These are phyloP conservation scores for Dactylellina parvicollis DNA, from an alignment of 2,329 filamentous ascomycete species.

Conservation along the genomic window DNA sequence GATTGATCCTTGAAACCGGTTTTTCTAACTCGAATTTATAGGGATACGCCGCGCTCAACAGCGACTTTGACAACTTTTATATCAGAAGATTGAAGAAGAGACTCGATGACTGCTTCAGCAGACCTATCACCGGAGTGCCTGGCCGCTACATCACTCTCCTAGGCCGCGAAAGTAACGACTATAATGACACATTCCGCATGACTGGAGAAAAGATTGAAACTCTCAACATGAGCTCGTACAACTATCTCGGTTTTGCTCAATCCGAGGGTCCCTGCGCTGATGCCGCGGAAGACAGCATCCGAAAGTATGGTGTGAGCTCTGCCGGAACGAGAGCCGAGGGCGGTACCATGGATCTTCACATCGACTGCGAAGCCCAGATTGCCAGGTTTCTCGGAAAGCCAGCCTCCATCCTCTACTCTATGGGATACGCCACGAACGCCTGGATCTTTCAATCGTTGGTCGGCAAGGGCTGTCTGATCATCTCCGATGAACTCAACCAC, in stretches of 20 bases:
- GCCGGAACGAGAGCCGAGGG: slow-evolving; percentile 83
- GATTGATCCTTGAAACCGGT: slow-evolving; percentile 1
- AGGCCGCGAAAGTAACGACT: slow-evolving; percentile 88
- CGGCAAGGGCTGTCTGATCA: slow-evolving; percentile 89
- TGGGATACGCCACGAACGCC: slow-evolving; percentile 97
- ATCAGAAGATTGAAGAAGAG: slow-evolving; percentile 89
- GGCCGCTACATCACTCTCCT: slow-evolving; percentile 92
- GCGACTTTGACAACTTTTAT: slow-evolving; percentile 99
- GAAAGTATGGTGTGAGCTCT: slow-evolving; percentile 83
- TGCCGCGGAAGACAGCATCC: slow-evolving; percentile 83
- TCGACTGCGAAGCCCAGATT: slow-evolving; percentile 89
- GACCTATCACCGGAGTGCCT: slow-evolving; percentile 90
- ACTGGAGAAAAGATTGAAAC: slow-evolving; percentile 93
- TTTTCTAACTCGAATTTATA: slow-evolving; percentile 26
- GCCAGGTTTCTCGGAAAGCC: slow-evolving; percentile 94
- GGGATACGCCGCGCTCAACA: slow-evolving; percentile 94
- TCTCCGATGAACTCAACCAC: slow-evolving; percentile 97
- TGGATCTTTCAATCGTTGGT: slow-evolving; percentile 91
- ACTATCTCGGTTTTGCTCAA: slow-evolving; percentile 97
- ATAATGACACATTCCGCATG: slow-evolving; percentile 88
- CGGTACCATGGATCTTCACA: slow-evolving; percentile 85
- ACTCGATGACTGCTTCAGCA: slow-evolving; percentile 95
- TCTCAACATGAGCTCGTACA: slow-evolving; percentile 98
- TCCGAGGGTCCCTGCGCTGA: slow-evolving; percentile 97
- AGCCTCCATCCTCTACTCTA: slow-evolving; percentile 95